Percentiles rank a stretch among this genome's conserved stretches.
Conservation (phyloP, 2,329 filamentous ascomycete genomes). For the Colletotrichum abscissum region DNA sequence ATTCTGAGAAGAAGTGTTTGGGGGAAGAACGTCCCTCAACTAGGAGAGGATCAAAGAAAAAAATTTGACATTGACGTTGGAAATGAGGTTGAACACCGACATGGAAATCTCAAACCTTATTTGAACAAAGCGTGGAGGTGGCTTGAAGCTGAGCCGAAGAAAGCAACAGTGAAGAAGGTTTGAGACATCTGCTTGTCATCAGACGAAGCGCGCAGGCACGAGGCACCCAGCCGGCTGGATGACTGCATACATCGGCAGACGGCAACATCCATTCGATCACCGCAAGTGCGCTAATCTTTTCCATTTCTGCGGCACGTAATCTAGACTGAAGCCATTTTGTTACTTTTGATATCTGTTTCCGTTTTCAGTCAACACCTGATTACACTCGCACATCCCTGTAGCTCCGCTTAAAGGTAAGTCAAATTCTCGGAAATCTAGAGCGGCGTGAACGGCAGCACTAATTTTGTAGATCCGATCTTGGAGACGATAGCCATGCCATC, state of each 20-base stretch:
- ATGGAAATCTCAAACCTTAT: neutral
- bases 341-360: neutral
- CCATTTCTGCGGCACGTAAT: neutral
- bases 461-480: neutral
- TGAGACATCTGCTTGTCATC: neutral
- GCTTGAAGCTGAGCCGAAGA: no score
- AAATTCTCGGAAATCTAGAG: neutral
- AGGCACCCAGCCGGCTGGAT: no score
- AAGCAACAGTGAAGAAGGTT: no score
- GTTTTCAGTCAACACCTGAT: neutral
- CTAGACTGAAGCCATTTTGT: neutral
- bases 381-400: neutral
- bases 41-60: no score
- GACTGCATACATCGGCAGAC: neutral
- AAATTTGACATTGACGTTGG: neutral
- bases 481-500: neutral
- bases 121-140: neutral
- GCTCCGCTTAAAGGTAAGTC: neutral
- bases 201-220: neutral
- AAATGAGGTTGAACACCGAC: neutral
- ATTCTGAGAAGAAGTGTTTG: no score
- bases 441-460: neutral
- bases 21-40: no score
- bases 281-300: neutral
- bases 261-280: neutral